Percentiles rank a stretch among this genome's conserved stretches.
phyloP scores from a whole-genome alignment of 2,329 filamentous ascomycete genomes.

The Fusarium chaquense region DNA sequence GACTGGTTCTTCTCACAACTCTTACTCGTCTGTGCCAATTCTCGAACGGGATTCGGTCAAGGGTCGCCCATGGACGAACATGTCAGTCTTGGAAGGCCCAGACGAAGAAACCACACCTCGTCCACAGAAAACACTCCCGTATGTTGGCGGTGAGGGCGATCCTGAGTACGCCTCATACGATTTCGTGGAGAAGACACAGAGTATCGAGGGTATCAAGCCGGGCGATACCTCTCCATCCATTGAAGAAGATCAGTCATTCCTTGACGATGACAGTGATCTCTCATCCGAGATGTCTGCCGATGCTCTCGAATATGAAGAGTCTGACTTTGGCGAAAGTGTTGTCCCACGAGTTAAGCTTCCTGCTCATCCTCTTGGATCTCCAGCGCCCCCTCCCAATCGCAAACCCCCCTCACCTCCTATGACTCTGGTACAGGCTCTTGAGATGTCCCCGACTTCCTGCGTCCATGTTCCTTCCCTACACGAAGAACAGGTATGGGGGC shows the following conservation, averaged over 20 bases:
- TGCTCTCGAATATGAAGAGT: constrained; percentile 59
- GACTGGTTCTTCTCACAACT: constrained; percentile 75
- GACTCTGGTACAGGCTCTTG: constrained; percentile 46
- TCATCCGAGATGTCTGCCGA: constrained; percentile 73
- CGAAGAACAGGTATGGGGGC: constrained; percentile 43
- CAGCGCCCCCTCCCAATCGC: constrained; percentile 49
- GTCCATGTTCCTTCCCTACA: constrained; percentile 44
- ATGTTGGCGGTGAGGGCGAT: constrained; percentile 39
- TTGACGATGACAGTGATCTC: constrained; percentile 68
- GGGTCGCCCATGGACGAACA: constrained; percentile 65
- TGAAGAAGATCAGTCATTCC: constrained; percentile 57
- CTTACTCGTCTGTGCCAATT: constrained; percentile 81
- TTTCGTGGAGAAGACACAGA: constrained; percentile 65
- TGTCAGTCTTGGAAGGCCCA: constrained; percentile 65
- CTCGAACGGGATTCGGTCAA: constrained; percentile 75
- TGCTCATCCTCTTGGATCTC: constrained; percentile 52
- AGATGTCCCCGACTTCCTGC: constrained; percentile 45
- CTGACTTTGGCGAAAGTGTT: constrained; percentile 47
- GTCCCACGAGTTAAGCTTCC: constrained; percentile 48
- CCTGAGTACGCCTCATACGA: constrained; percentile 63
- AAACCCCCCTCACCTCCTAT: constrained; percentile 49
- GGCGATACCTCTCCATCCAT: constrained; percentile 51
- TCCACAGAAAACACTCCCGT: constrained; percentile 40
- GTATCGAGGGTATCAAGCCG: constrained; percentile 59
- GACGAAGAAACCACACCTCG: constrained; percentile 54